Evolutionary conservation across 2,329 filamentous ascomycete genomes (phyloP).

Genomic region (Fusarium aywerte): DNA sequence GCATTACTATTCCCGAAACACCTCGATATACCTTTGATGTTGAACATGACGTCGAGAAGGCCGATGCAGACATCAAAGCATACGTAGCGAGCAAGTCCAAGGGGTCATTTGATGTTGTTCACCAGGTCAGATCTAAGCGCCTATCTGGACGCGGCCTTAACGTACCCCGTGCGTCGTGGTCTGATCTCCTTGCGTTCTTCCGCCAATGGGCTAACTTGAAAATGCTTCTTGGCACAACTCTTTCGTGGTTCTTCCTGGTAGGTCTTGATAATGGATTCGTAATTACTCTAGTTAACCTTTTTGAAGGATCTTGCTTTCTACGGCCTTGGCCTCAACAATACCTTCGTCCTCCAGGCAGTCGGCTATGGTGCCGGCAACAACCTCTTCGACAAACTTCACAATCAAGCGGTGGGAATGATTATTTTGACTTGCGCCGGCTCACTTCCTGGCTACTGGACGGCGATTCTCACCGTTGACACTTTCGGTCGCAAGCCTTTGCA

Average conservation of each 20-base stretch:
- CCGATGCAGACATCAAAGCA: slow-evolving; percentile 75
- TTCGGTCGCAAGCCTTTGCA: slow-evolving; percentile 83
- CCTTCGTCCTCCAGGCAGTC: slow-evolving; percentile 75
- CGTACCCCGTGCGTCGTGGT: slow-evolving; percentile 75
- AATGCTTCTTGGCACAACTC: slow-evolving; percentile 77
- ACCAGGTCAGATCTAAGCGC: slow-evolving; percentile 65
- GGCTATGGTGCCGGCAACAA: slow-evolving; percentile 73
- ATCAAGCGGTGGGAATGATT: slow-evolving; percentile 79
- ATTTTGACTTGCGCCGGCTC: slow-evolving; percentile 81
- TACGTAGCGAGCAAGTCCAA: slow-evolving; percentile 62
- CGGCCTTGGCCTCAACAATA: slow-evolving; percentile 79
- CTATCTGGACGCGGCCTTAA: slow-evolving; percentile 64
- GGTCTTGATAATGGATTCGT: slow-evolving; percentile 11
- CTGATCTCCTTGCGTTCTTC: slow-evolving; percentile 75
- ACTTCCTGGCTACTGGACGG: slow-evolving; percentile 83
- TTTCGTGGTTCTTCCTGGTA: slow-evolving; percentile 83
- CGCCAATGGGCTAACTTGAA: slow-evolving; percentile 75
- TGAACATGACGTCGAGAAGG: slow-evolving; percentile 78
- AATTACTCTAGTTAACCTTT: slow-evolving; percentile 7
- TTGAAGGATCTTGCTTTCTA: slow-evolving; percentile 73
- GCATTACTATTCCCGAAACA: slow-evolving; percentile 86
- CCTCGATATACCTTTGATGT: slow-evolving; percentile 87
- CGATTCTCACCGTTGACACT: slow-evolving; percentile 77
- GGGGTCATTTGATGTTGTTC: slow-evolving; percentile 60
- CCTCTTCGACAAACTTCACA: slow-evolving; percentile 75